These are phyloP conservation scores for Poa pratensis DNA, from an alignment of 176 grass and related monocot species.

Conservation along the genomic window DNA sequence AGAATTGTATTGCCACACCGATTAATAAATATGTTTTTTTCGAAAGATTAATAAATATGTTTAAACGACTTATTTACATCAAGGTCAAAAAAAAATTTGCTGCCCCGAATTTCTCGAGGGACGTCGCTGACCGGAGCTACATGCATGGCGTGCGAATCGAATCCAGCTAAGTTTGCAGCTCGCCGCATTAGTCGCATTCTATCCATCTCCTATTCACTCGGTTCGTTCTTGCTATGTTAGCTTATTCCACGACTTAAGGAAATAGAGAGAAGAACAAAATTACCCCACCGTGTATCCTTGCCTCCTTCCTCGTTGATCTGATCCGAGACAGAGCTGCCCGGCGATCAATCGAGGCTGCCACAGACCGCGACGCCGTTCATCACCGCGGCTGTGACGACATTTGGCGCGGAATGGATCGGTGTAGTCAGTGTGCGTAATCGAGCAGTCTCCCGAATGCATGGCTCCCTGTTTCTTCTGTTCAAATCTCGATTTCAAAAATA, in stretches of 20 bases:
- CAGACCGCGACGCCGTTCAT: not conserved
- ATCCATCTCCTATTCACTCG: not conserved
- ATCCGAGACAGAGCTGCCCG: not conserved
- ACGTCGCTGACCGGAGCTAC: not conserved
- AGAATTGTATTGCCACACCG: not conserved
- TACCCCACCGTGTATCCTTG: not conserved
- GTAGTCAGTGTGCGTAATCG: not conserved
- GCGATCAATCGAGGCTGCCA: not conserved
- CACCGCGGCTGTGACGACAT: not conserved
- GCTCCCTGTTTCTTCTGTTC: not conserved
- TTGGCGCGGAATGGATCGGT: not conserved
- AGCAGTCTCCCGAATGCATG: not conserved
- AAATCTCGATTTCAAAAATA: not conserved
- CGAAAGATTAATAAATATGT: too few relatives aligned
- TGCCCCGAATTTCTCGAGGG: not conserved
- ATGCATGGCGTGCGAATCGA: slow-evolving; percentile 17
- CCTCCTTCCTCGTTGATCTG: not conserved
- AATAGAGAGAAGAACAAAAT: not conserved
- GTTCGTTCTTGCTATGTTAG: not conserved
- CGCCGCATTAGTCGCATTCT: slow-evolving; percentile 13
- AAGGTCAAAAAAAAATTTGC: not conserved
- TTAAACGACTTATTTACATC: not conserved
- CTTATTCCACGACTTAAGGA: not conserved
- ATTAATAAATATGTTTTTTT: not conserved
- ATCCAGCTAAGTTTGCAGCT: slow-evolving; percentile 14